Evolutionary conservation across 192 early-diverging fungal species (phyloP).

Genomic region (Rhizophagus clarus): DNA sequence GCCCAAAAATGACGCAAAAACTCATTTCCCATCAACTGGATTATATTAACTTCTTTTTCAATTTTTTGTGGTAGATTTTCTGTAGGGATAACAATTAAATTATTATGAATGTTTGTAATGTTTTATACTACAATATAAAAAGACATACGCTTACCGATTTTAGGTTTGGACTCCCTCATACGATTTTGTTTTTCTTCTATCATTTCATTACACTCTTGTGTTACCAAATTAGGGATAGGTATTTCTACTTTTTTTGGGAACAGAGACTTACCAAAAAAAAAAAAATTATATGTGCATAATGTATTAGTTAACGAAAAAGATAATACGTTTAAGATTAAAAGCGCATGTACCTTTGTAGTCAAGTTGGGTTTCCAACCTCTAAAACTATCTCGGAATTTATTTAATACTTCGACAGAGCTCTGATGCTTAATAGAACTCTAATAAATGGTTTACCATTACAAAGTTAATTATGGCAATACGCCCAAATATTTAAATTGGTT

Average conservation of each 20-base stretch:
- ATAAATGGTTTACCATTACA: not conserved
- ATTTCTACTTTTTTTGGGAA: not conserved
- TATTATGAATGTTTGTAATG: not conserved
- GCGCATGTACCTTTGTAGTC: slow-evolving; percentile 31
- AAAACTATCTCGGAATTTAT: slow-evolving; percentile 25
- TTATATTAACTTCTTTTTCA: not conserved
- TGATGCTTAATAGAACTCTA: not conserved
- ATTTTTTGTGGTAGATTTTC: not conserved
- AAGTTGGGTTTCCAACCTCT: slow-evolving; percentile 36
- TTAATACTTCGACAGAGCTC: not conserved
- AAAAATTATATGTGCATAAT: not conserved
- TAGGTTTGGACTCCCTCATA: not conserved
- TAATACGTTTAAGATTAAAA: not conserved
- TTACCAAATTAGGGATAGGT: not conserved
- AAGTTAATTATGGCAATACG: not conserved
- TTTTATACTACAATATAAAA: not conserved
- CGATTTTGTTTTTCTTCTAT: not conserved
- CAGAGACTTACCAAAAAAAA: not conserved
- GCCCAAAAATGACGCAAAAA: slow-evolving; percentile 61
- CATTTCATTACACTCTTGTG: slow-evolving; percentile 4
- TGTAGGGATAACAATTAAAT: not conserved
- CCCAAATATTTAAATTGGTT: not conserved
- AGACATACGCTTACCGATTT: not conserved
- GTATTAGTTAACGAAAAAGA: not conserved
- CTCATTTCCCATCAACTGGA: slow-evolving; percentile 10